Conservation (phyloP, 202 grass and related monocot genomes). For the Setaria italica region DNA sequence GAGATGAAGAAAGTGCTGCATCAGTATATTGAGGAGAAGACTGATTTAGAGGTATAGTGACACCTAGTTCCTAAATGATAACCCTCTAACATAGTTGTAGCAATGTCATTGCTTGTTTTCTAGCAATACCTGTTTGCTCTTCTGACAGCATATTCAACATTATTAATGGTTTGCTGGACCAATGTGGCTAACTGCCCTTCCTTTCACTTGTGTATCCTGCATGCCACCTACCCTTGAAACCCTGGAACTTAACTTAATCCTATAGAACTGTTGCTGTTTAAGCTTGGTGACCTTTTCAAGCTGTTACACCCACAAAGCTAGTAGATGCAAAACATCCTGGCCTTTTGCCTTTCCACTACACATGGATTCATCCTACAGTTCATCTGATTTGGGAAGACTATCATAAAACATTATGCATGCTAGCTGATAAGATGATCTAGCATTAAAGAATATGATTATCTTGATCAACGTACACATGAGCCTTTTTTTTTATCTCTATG, state of each 20-base stretch:
- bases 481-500: not conserved
- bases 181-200: constrained; percentile 15
- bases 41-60: constrained; percentile 79
- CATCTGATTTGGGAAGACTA: not conserved
- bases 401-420: not conserved
- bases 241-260: not conserved
- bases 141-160: constrained; percentile 36
- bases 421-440: not conserved
- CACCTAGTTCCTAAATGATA: constrained; percentile 36
- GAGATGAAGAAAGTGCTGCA: constrained; percentile 83
- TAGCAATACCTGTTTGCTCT: constrained; percentile 27
- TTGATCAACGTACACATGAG: not conserved
- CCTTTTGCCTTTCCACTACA: not conserved
- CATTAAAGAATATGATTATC: constrained; percentile 17
- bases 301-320: not conserved
- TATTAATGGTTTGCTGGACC: constrained; percentile 25
- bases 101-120: constrained; percentile 26
- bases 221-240: not conserved
- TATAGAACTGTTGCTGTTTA: not conserved
- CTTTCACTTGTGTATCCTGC: not conserved
- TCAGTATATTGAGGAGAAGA: constrained; percentile 78
- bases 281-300: not conserved
- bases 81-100: constrained; percentile 12
- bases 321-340: not conserved
- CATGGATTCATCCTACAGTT: not conserved